Evolutionary conservation across 192 early-diverging fungal genomes (phyloP), one percentile per base, ranked within the genome.

Genomic region (Coemansia sp.): DNA sequence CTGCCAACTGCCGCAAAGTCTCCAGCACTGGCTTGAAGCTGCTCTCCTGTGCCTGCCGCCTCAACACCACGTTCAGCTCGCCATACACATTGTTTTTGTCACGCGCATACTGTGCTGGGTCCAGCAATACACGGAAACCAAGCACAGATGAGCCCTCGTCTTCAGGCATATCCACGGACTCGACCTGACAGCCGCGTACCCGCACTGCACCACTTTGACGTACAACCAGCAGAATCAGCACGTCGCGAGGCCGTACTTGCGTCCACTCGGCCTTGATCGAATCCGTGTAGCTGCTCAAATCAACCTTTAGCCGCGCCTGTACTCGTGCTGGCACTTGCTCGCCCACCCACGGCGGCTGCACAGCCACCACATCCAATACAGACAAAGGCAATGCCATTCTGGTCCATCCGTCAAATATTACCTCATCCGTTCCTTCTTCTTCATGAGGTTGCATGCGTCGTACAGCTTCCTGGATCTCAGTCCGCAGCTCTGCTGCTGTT

Each of bases 21-120:
- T 96, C 94, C 44, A 97, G 65, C 3, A 95, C 90, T 2, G 88
- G 84, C 67, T 91, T 92, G 61, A 97, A 96, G 68, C 94, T 96
- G 77, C 91, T 97, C 74, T 96, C 94, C 59, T 89, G 79, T 33
- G 92, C 85, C 48, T 86, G 83, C 21, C 94, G 81, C 26, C 97
- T 85, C 53, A 99, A 61, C n/a, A 96, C 77, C 16, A 97, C 79
- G 68, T 95, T 97, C 55, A 98, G 93, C 8, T 82, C 81, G 16
- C 78, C 79, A 61, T 97, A 91, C 0, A 93, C 79, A 1, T 58
- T 50, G 11, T 30, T 13, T 2, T 18, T 18, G 55, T 78, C 63
- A 0, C 33, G 43, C 8, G 58, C 63, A 65, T 93, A 94, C 73
- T 99, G 94, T 52, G 90, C 91, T 6, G 89, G 51, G 57, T 99